phyloP scores from a whole-genome alignment of 352 stramenopile genomes.

The Phytopythium sindhum region DNA sequence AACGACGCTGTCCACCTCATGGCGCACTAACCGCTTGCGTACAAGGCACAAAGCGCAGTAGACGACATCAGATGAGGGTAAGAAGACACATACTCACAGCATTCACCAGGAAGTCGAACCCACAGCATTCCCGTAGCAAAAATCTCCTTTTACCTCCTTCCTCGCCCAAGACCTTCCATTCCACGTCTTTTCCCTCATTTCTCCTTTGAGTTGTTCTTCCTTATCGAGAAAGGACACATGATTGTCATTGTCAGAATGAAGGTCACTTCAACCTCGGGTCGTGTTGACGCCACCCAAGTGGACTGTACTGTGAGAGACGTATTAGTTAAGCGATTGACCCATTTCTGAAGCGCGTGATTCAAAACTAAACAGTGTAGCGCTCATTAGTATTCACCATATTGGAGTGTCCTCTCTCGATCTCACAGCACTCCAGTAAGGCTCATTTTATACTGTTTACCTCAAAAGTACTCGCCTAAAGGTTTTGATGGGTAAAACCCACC shows the following conservation, averaged over 20 bases:
- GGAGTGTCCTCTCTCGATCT: too few species aligned
- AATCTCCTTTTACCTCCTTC: too few species aligned
- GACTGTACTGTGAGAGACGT: neutral
- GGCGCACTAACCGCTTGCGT: slow-evolving; percentile 41
- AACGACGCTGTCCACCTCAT: slow-evolving; percentile 87
- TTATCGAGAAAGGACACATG: neutral
- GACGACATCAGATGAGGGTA: neutral
- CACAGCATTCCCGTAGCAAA: too few species aligned
- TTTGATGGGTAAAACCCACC: slow-evolving; percentile 3
- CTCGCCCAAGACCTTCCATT: too few species aligned
- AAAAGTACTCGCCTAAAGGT: neutral
- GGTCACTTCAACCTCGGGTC: neutral
- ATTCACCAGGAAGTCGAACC: too few species aligned
- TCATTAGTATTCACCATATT: neutral
- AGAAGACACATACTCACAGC: too few species aligned
- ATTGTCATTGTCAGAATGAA: neutral
- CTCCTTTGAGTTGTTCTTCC: neutral
- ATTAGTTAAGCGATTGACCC: neutral
- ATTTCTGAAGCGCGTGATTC: too few species aligned
- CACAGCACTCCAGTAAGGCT: neutral
- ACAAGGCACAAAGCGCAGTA: neutral
- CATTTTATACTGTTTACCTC: neutral
- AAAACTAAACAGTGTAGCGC: neutral
- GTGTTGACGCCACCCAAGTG: neutral
- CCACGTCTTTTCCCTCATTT: too few species aligned